Evolutionary conservation across 2,329 filamentous ascomycete genomes (phyloP).

Genomic region (Chrysoporthe austroafricana): DNA sequence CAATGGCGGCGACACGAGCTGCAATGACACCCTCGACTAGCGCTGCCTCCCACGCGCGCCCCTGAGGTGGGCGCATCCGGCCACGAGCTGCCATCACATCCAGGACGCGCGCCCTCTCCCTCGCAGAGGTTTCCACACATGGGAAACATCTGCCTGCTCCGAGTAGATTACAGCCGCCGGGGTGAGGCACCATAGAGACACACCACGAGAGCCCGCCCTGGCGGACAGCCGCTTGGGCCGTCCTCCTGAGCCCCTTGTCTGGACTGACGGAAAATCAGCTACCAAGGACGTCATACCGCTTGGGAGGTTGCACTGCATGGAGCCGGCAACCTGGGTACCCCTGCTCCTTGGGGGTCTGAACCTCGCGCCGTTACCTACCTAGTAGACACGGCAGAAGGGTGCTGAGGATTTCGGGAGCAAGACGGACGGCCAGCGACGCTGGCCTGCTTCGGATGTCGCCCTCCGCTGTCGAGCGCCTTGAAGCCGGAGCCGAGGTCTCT

Average conservation of each 20-base stretch:
- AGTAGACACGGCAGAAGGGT: background rate
- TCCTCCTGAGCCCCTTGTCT: background rate
- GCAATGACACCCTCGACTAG: constrained; percentile 4
- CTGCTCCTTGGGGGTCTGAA: background rate
- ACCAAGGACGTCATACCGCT: constrained; percentile 15
- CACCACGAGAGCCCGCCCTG: background rate
- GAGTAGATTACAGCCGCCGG: background rate
- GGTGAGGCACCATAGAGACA: too few relatives aligned
- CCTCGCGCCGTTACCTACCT: background rate
- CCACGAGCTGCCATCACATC: background rate
- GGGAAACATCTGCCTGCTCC: background rate
- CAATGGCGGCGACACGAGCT: constrained; percentile 7
- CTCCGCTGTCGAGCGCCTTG: background rate
- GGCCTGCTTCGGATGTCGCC: background rate
- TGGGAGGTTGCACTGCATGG: constrained; percentile 9
- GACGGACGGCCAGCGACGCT: background rate
- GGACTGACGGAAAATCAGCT: background rate
- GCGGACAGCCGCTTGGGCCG: background rate
- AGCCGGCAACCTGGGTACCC: background rate
- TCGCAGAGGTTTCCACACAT: background rate
- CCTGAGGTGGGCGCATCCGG: background rate
- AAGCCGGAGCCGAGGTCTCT: background rate
- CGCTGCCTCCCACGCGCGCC: constrained; percentile 3
- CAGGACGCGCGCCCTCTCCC: background rate
- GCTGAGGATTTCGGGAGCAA: background rate